Base-by-base conservation (phyloP, 2,329 filamentous ascomycete genomes). In the Pyrenophora graminea region DNA sequence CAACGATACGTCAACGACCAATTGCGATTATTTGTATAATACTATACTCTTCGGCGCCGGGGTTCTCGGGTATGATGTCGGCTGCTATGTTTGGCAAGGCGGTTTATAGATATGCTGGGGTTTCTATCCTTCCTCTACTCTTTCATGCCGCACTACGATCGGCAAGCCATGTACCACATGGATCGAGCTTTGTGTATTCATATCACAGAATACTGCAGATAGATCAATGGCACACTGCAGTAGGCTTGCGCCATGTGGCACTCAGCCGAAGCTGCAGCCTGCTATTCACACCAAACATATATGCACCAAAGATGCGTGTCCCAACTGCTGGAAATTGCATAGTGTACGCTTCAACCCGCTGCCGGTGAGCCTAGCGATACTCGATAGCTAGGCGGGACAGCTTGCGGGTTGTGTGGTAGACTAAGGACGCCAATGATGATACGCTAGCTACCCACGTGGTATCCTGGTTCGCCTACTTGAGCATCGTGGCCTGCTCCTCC, bases 11-110 rank as follows among this genome's bases (percentile, higher is more conserved):
- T 41, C 51, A 44, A 61, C 55, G 57, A 61, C 45, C 48, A 44
- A 49, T 45, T 48, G 42, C 49, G 46, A 51, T 55, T 51, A 58
- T 49, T 45, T 72, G 69, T 71, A 72, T 53, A 67, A 63, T 62
- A 72, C 48, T 45, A 62, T 36, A 53, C 47, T 55, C 49, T 61
- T 39, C 59, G 66, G 68, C 67, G 66, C 61, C 66, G 53, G 48
- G 53, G 53, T 55, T 59, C 58, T 52, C 49, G 44, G 33, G 39
- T 55, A 53, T 55, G 40, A 52, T 53, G 47, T 48, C 41, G 39
- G 45, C 39, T 23, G 46, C 54, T 53, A 53, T 41, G 41, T 12
- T 47, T 39, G 32, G 51, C 39, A 53, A 48, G 32, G 44, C 39
- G 8, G 39, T 46, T 7, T 42, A 30, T 53, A 27, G 21, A 38